These are phyloP conservation scores for Suillus clintonianus DNA, from an alignment of 768 basidiomycete species.

Conservation along the genomic window DNA sequence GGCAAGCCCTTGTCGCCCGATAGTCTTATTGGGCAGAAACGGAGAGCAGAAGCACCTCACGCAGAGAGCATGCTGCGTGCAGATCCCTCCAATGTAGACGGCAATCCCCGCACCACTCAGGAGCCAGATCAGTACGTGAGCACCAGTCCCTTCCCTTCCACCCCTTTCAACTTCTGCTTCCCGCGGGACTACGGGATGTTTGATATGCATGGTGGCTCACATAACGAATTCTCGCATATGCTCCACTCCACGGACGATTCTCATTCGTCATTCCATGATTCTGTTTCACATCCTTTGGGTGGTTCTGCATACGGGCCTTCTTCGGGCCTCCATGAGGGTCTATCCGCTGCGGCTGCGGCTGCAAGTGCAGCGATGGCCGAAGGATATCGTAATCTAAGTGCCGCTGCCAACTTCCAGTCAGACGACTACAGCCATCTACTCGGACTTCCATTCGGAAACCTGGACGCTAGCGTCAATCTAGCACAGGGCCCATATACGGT, in stretches of 20 bases:
- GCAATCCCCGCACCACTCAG: slow-evolving; percentile 30
- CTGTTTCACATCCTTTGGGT: slow-evolving; percentile 30
- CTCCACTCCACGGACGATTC: slow-evolving; percentile 27
- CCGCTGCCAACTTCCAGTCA: slow-evolving; percentile 50
- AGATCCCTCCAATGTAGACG: slow-evolving; percentile 65
- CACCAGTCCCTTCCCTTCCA: slow-evolving; percentile 61
- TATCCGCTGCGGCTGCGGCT: slow-evolving; percentile 66
- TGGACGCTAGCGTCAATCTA: slow-evolving; percentile 43
- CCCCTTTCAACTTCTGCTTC: slow-evolving; percentile 73
- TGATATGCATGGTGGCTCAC: slow-evolving; percentile 43
- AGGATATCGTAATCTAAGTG: slow-evolving; percentile 66
- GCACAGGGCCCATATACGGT: slow-evolving; percentile 68
- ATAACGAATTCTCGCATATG: slow-evolving; percentile 38
- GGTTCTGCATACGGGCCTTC: slow-evolving; percentile 38
- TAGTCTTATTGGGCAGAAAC: slow-evolving; percentile 69
- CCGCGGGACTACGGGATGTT: slow-evolving; percentile 67
- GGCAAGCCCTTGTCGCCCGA: slow-evolving; percentile 71
- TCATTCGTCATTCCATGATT: slow-evolving; percentile 33
- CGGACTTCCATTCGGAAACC: slow-evolving; percentile 60
- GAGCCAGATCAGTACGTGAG: slow-evolving; percentile 43
- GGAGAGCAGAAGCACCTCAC: slow-evolving; percentile 80
- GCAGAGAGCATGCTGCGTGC: slow-evolving; percentile 77
- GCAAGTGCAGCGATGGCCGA: slow-evolving; percentile 74
- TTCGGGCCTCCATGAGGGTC: slow-evolving; percentile 42
- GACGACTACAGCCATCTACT: slow-evolving; percentile 70